phyloP scores from a whole-genome alignment of 2,329 filamentous ascomycete genomes.

The Neurospora sp. region DNA sequence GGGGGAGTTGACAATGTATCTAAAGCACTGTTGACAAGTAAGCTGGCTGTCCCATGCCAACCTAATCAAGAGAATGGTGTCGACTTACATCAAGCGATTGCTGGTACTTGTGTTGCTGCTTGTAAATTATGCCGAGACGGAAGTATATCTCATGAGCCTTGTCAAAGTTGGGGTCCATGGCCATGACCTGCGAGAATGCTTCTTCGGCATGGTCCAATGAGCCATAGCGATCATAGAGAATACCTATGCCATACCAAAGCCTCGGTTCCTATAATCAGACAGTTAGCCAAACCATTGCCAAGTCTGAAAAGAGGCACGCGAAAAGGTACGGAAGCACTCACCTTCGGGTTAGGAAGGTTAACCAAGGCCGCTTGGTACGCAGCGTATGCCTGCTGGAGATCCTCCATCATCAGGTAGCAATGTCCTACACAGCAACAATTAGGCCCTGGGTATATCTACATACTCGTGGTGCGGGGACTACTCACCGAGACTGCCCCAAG shows the following conservation, averaged over 20 bases:
- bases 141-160: conserved; percentile 99
- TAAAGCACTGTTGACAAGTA: conserved; percentile 65
- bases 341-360: conserved; percentile 87
- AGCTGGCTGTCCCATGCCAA: conserved; percentile 14
- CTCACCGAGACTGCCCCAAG: conserved; percentile 87
- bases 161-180: conserved; percentile 94
- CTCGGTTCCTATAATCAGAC: conserved; percentile 64
- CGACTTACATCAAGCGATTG: conserved; percentile 77
- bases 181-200: conserved; percentile 97
- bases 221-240: conserved; percentile 92
- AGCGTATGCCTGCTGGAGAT: conserved; percentile 90
- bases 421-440: conserved; percentile 51
- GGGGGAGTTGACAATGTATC: conserved; percentile 90
- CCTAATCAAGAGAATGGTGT: conserved; percentile 4
- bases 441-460: conserved; percentile 15
- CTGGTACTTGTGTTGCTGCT: conserved; percentile 89
- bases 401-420: conserved; percentile 98
- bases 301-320: not conserved
- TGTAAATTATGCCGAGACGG: conserved; percentile 97
- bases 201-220: conserved; percentile 96
- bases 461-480: not conserved
- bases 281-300: conserved; percentile 1
- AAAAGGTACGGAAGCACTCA: conserved; percentile 28
- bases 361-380: conserved; percentile 94
- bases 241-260: conserved; percentile 97